phyloP scores from a whole-genome alignment of 2,329 filamentous ascomycete genomes.

The Ustulina deusta region DNA sequence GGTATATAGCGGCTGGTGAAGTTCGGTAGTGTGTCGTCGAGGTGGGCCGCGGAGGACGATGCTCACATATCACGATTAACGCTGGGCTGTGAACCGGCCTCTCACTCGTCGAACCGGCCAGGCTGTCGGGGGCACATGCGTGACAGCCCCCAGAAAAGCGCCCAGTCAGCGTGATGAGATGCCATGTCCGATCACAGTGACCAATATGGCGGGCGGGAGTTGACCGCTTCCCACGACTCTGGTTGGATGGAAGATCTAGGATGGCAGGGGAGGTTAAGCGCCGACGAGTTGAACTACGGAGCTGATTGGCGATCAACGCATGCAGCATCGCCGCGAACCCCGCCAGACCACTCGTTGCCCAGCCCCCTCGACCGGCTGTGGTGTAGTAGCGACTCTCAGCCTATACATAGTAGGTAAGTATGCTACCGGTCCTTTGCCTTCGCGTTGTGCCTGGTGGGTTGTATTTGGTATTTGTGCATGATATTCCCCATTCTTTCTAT shows the following conservation, averaged over 20 bases:
- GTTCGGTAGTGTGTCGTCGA: conserved; percentile 35
- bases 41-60: conserved; percentile 47
- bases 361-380: conserved; percentile 26
- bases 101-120: conserved; percentile 56
- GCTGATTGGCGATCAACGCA: conserved; percentile 47
- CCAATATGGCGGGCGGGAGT: conserved; percentile 41
- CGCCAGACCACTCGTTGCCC: conserved; percentile 40
- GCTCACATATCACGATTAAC: conserved; percentile 53
- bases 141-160: conserved; percentile 55
- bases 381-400: conserved; percentile 4
- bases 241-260: conserved; percentile 49
- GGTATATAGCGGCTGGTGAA: conserved; percentile 71
- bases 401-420: not conserved
- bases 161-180: conserved; percentile 51
- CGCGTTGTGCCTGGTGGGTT: conserved; percentile 16
- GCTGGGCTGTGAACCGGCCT: conserved; percentile 56
- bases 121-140: conserved; percentile 54
- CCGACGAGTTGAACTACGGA: conserved; percentile 42
- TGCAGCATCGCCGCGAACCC: conserved; percentile 43
- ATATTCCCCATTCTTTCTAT: not conserved
- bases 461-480: conserved; percentile 2
- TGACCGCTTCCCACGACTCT: conserved; percentile 43
- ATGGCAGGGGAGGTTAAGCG: conserved; percentile 50
- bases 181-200: conserved; percentile 44
- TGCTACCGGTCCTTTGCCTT: not conserved